Evolutionary conservation across 2,329 filamentous ascomycete genomes (phyloP), one percentile per base, ranked within the genome.

Genomic region (Ascochyta viciae-villosae): DNA sequence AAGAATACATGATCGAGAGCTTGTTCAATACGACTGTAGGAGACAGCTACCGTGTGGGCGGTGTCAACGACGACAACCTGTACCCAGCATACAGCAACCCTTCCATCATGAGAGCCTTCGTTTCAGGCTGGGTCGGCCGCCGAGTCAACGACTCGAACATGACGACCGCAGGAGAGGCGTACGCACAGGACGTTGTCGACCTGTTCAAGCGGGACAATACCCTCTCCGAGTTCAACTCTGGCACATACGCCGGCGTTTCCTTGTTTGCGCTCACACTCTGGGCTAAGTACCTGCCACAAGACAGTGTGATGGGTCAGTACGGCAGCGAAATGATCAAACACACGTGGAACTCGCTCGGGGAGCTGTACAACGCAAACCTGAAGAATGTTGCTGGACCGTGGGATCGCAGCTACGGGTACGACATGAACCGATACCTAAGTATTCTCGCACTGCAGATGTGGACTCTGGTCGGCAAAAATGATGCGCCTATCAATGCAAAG

Each of bases 301-400:
- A 80, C 46, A 85, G 84, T 0, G 63, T 85, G 26, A 84, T 88
- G 80, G 74, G 78, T 10, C 70, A 80, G 47, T 78, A 83, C 49
- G 85, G 80, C 0, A 75, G 78, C 0, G 73, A 75, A 4, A 85
- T 87, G 79, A 77, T 87, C 16, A 58, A 71, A 4, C 67, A 80
- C 13, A 85, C 81, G 0, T 88, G 84, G 85, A 74, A 78, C 4
- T 76, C 79, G 3, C 76, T 84, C 1, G 77, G 78, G 0, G 62
- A 80, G 41, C 77, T 88, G 1, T 88, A 85, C 77, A 83, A 87
- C 49, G 81, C 85, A 0, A 78, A 80, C 2, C 70, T 88, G 73
- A 82, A 80, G 60, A 88, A 88, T 57, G 79, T 87, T 43, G 85
- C 85, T 2, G 86, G 86, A 0, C 86, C 86, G 0, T 88, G 86